phyloP scores from a whole-genome alignment of 495 filamentous ascomycete species.

The Parachaetomium inaequale region DNA sequence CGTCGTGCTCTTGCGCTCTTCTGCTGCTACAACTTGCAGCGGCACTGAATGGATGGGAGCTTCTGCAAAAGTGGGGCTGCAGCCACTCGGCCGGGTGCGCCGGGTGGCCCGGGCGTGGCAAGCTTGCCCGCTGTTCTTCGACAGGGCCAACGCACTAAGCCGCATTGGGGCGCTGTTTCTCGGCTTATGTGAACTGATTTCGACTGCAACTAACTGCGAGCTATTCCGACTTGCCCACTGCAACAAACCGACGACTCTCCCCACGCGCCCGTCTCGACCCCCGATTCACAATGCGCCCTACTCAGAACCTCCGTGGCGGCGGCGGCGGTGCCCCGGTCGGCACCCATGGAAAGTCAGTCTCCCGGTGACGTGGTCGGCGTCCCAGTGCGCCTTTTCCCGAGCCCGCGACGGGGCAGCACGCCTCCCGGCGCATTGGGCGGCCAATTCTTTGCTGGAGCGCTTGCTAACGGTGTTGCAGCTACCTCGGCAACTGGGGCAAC shows the following conservation, averaged over 20 bases:
- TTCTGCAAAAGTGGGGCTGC: conserved; percentile 22
- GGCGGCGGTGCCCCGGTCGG: conserved; percentile 57
- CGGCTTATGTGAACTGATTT: conserved; percentile 36
- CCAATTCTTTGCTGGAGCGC: neutral
- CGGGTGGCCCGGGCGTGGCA: conserved; percentile 8
- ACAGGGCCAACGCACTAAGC: conserved; percentile 22
- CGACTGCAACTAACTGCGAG: conserved; percentile 25
- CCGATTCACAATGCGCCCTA: conserved; percentile 60
- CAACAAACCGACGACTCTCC: conserved; percentile 32
- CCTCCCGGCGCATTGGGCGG: neutral
- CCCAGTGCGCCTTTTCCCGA: conserved; percentile 23
- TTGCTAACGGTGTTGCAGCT: conserved; percentile 55
- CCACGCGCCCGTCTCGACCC: conserved; percentile 22
- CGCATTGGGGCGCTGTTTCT: conserved; percentile 39
- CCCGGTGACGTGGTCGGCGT: conserved; percentile 10
- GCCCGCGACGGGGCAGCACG: conserved; percentile 10
- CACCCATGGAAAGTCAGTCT: conserved; percentile 68
- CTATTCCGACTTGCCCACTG: conserved; percentile 22
- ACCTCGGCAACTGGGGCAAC: conserved; percentile 78
- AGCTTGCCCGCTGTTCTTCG: neutral
- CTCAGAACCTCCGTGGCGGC: conserved; percentile 47
- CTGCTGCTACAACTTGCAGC: neutral
- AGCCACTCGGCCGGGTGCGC: neutral
- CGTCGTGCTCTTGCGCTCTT: conserved; percentile 12
- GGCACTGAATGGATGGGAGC: conserved; percentile 28